These are phyloP conservation scores for Rhodotorula sp. DNA, from an alignment of 1,284 basidiomycete species.

Conservation along the genomic window DNA sequence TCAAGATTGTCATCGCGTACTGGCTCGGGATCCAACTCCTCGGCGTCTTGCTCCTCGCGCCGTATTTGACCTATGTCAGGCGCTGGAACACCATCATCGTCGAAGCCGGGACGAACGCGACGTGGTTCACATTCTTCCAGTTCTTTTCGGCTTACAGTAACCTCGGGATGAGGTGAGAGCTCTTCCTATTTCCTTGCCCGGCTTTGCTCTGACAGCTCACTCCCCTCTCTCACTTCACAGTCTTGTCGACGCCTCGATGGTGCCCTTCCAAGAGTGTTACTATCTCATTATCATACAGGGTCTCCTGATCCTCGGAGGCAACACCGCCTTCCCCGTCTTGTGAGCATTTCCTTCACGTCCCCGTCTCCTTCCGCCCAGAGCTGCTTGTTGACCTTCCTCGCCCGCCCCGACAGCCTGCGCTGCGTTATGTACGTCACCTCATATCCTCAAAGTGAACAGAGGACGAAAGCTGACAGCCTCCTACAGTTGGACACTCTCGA, in stretches of 20 bases:
- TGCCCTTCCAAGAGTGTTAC: constrained; percentile 83
- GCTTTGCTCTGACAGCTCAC: too few relatives aligned
- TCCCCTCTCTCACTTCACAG: constrained; percentile 3
- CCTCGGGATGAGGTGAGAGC: constrained; percentile 60
- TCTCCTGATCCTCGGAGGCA: constrained; percentile 80
- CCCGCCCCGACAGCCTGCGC: neutral
- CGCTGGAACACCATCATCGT: constrained; percentile 25
- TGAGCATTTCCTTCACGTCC: constrained; percentile 55
- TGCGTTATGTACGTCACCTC: constrained; percentile 56
- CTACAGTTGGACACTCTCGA: constrained; percentile 65
- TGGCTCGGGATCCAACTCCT: constrained; percentile 67
- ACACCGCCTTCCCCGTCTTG: constrained; percentile 69
- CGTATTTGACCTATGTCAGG: constrained; percentile 61
- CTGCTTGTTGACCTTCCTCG: neutral
- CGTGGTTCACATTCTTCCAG: constrained; percentile 81
- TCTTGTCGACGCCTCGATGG: constrained; percentile 83
- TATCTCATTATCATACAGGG: constrained; percentile 64
- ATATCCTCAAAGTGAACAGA: too few relatives aligned
- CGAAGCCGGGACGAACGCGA: constrained; percentile 19
- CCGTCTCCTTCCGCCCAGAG: neutral
- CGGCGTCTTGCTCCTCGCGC: constrained; percentile 69
- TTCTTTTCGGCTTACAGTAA: constrained; percentile 86
- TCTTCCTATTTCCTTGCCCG: neutral
- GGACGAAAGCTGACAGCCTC: constrained; percentile 54
- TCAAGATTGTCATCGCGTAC: constrained; percentile 55